Conservation (phyloP, 2,329 filamentous ascomycete genomes). For the Calonectria hawksworthii region DNA sequence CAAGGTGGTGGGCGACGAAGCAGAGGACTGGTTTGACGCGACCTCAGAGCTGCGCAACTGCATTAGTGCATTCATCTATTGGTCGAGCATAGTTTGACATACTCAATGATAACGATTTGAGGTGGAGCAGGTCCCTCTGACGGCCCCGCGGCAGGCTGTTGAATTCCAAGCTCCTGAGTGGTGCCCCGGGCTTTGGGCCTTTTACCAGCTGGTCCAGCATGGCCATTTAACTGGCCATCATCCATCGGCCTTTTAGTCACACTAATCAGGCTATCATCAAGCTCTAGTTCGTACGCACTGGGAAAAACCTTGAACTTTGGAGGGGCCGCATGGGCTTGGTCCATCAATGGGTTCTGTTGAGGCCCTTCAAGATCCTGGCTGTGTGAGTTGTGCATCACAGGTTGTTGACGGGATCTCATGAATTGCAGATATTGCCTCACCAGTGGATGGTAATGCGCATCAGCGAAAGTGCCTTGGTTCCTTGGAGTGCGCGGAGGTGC, state of each 20-base stretch:
- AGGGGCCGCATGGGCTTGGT: neutral
- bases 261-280: neutral
- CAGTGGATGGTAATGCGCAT: neutral
- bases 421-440: neutral
- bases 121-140: neutral
- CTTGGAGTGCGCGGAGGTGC: neutral
- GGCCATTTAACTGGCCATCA: neutral
- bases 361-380: neutral
- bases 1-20: neutral
- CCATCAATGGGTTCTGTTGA: too few species aligned
- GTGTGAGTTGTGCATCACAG: neutral
- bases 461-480: neutral
- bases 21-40: neutral
- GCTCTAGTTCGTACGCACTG: too few species aligned
- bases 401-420: neutral
- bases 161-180: neutral
- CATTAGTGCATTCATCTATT: neutral
- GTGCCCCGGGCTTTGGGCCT: neutral
- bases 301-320: too few species aligned
- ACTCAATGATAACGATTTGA: neutral
- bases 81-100: neutral
- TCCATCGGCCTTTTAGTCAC: neutral
- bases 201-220: neutral
- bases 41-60: neutral
- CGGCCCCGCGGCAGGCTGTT: neutral